Conservation (phyloP, 202 grass and related monocot genomes). For the Alloteropsis angusta region DNA sequence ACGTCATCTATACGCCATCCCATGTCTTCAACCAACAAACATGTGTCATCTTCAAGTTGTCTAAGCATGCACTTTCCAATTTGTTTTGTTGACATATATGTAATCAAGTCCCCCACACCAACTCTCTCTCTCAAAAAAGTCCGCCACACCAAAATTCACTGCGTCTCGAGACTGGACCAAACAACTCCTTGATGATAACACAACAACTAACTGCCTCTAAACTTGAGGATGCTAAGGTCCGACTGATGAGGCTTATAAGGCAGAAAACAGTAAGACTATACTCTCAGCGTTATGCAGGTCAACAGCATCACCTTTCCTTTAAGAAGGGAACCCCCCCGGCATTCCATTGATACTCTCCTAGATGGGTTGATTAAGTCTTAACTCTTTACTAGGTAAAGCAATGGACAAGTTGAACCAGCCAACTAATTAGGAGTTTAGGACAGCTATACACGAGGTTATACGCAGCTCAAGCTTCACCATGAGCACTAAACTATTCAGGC, state of each 20-base stretch:
- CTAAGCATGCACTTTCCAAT: background rate
- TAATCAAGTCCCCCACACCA: background rate
- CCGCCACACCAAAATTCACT: background rate
- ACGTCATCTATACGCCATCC: background rate
- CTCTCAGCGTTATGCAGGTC: background rate
- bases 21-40: background rate
- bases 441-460: background rate
- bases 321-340: background rate
- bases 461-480: background rate
- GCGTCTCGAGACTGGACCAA: background rate
- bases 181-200: background rate
- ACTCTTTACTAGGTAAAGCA: background rate
- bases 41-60: background rate
- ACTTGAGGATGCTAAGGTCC: background rate
- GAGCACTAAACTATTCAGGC: background rate
- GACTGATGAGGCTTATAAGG: background rate
- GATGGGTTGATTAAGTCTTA: background rate
- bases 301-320: background rate
- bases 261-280: background rate
- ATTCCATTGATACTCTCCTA: background rate
- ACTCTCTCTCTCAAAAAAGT: no score
- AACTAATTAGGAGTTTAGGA: background rate
- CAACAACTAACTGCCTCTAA: background rate
- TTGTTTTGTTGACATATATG: background rate
- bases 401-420: background rate